Evolutionary conservation across 176 grass and related monocot genomes (phyloP), one percentile per base, ranked within the genome.

Genomic region (Aegilops speltoides): DNA sequence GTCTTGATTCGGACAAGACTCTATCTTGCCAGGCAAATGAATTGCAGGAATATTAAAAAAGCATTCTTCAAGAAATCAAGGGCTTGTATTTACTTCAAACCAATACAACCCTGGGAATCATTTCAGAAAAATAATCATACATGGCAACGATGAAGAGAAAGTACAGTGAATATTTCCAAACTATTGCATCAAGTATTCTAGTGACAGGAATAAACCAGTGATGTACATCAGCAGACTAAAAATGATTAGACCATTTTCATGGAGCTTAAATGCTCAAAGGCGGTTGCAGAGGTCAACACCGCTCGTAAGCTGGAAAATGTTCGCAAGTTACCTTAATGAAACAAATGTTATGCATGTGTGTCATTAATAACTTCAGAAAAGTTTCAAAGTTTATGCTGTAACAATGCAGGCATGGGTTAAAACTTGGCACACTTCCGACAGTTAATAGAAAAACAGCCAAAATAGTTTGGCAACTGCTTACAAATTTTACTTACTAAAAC

Each of bases 31-130:
- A 93, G 86, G 68, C 77, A 92, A 93, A 93, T 85, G 84, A 95
- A 91, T 83, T 80, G 89, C 89, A 95, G 86, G 73, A 87, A 77
- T 91, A 68, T 79, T 91, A 87, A 91, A 91, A 90, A 59, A 82
- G 26, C 46, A 89, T 77, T 89, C 83, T 89, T 85, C 40, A 79
- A 90, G 73, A 93, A 89, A 92, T 86, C 80, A 88, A 94, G 76
- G 87, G 84, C 84, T 80, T 94, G 86, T 83, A 89, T 92, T 89
- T 88, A 90, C 90, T 88, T 93, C 62, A 92, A 98, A 88, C 87
- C 31, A 89, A 94, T 78, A 94, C 11, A 88, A 75, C 69, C 93
- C 83, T 85, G 73, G 54, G 83, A 92, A 95, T 77, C 79, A 91
- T 91, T 90, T 88, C 78, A 88, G 12, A 14, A 80, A 48, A 85